Conservation (phyloP, 2,329 filamentous ascomycete genomes). For the Alternaria rosae region DNA sequence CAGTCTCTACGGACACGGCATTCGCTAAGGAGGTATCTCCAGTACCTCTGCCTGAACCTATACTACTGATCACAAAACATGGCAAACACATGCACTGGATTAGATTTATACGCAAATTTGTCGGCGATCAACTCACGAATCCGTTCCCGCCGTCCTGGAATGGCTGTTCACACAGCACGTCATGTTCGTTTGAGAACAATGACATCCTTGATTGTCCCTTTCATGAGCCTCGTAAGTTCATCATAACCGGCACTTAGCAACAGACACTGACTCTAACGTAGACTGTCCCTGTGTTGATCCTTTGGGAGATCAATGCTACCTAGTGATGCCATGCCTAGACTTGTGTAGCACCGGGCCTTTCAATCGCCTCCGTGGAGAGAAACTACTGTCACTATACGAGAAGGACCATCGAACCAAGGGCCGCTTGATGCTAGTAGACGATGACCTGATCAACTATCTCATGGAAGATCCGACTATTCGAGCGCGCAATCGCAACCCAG, state of each 20-base stretch:
- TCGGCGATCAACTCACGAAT: slow-evolving; percentile 24
- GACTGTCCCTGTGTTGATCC: slow-evolving; percentile 31
- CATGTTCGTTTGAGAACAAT: slow-evolving; percentile 24
- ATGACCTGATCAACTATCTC: slow-evolving; percentile 25
- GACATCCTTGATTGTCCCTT: slow-evolving; percentile 31
- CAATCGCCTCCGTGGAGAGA: slow-evolving; percentile 29
- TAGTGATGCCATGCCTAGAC: slow-evolving; percentile 24
- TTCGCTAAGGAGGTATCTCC: not conserved
- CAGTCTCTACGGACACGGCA: not conserved
- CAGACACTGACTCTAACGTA: not conserved
- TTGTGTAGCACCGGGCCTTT: slow-evolving; percentile 25
- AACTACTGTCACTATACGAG: slow-evolving; percentile 26
- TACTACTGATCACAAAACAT: slow-evolving; percentile 9
- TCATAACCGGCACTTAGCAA: not conserved
- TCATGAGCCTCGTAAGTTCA: slow-evolving; percentile 27
- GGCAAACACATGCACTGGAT: slow-evolving; percentile 31
- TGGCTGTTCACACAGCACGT: slow-evolving; percentile 11
- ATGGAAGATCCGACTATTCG: not conserved
- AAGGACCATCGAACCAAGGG: slow-evolving; percentile 21
- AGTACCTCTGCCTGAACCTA: not conserved
- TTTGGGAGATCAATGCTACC: slow-evolving; percentile 24
- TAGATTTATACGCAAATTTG: slow-evolving; percentile 17
- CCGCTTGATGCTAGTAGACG: slow-evolving; percentile 36
- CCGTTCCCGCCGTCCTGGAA: slow-evolving; percentile 9
- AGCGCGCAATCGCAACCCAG: not conserved